Conservation (phyloP, 2,329 filamentous ascomycete species). For the Hymenotorrendiella dingleyae region DNA sequence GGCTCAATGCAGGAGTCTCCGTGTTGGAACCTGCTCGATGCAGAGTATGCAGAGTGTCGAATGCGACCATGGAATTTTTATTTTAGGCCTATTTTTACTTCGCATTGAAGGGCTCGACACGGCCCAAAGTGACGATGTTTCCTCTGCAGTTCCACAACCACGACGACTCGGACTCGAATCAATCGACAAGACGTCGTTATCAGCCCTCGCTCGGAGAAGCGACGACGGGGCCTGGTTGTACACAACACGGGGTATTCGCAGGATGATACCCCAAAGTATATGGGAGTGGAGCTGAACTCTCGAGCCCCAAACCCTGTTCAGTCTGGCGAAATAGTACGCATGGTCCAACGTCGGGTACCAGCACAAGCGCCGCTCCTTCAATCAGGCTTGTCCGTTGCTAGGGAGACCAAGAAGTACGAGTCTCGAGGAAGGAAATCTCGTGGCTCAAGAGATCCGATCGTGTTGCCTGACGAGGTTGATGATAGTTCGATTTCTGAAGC, state of each 20-base stretch:
- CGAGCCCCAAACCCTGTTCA: not conserved
- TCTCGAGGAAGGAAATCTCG: too few species aligned
- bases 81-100: too few species aligned
- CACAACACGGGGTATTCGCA: not conserved
- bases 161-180: too few species aligned
- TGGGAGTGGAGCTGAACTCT: too few species aligned
- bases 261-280: not conserved
- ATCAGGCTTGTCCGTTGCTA: not conserved
- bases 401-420: not conserved
- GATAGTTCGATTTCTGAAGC: too few species aligned
- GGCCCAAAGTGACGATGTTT: not conserved
- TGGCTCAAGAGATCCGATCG: not conserved
- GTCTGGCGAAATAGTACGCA: not conserved
- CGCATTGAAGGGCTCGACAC: too few species aligned
- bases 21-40: not conserved
- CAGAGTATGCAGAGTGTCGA: not conserved
- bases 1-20: constrained; percentile 5
- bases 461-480: too few species aligned
- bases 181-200: not conserved
- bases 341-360: not conserved
- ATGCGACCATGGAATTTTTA: too few species aligned
- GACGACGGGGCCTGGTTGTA: not conserved
- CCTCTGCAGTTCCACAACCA: not conserved
- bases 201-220: not conserved
- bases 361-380: not conserved